Evolutionary conservation across 2,329 filamentous ascomycete species (phyloP), one percentile per base, ranked within the genome.

Genomic region (Sclerotinia spermophila): DNA sequence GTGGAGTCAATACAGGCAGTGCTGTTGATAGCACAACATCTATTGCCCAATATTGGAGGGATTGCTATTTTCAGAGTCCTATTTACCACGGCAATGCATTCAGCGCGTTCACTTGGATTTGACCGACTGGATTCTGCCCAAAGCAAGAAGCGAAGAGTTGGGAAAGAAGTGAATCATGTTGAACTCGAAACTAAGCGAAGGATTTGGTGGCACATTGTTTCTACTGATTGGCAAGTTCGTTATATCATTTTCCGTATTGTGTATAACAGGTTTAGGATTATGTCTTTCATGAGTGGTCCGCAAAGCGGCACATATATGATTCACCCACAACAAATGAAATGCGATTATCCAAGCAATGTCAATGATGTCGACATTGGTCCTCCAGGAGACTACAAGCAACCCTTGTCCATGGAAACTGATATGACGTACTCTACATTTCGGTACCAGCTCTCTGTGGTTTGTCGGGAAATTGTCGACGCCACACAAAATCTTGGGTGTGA

Each of bases 181-280:
- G 73, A 75, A n/a, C 73, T 78, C 11, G 82, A 82, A 62, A 77
- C 80, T 3, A 78, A 78, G 38, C 72, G 82, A 44, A 78, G 81
- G n/a, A 73, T 81, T 3, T 82, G 81, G 81, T 82, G 81, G 81
- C 81, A 82, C 74, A 71, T 82, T 11, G 77, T 76, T 33, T 74
- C 78, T 15, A 78, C 77, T 51, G 81, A 82, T 67, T 82, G 80
- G 80, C 79, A 74, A 64, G 74, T 66, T 10, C 53, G 30, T 48
- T 21, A 1, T 2, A 44, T 68, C 53, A 55, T 65, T 8, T 61
- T 59, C 40, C 13, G 13, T 19, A 8, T 19, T 8, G 10, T 67
- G 7, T 56, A 53, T 59, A 65, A 78, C 64, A 71, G 44, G 60
- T 2, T 30, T 72, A 72, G 77, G 79, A 76, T 81, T 56, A 67